Conservation (phyloP, 2,329 filamentous ascomycete genomes). For the Cladosporium sp. region DNA sequence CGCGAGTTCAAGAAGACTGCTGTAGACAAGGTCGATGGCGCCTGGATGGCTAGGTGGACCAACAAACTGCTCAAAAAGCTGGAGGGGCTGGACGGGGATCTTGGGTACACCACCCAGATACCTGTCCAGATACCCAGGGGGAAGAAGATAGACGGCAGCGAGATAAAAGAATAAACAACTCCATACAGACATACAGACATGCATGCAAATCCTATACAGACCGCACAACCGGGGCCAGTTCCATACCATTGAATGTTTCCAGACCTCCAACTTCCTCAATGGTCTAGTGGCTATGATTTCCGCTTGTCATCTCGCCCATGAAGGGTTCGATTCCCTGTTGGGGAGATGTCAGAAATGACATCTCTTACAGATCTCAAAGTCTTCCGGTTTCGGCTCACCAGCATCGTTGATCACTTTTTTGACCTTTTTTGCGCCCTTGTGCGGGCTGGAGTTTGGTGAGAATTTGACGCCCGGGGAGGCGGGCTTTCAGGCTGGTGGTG, state of each 20-base stretch:
- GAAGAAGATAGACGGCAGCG: background rate
- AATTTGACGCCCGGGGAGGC: too few species aligned
- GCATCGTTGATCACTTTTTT: slow-evolving; percentile 3
- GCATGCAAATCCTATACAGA: too few species aligned
- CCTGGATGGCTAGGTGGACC: slow-evolving; percentile 10
- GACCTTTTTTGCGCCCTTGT: background rate
- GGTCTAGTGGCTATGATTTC: slow-evolving; percentile 34
- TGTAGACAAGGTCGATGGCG: slow-evolving; percentile 7
- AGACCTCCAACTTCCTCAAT: slow-evolving; percentile 15
- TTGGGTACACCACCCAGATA: slow-evolving; percentile 3
- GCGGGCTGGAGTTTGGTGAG: too few species aligned
- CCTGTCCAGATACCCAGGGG: background rate
- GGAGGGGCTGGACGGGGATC: slow-evolving; percentile 7
- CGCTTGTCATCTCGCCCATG: slow-evolving; percentile 26
- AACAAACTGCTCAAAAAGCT: slow-evolving; percentile 6
- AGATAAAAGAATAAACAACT: background rate
- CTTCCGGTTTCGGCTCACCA: slow-evolving; percentile 9
- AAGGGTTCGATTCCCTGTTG: slow-evolving; percentile 12
- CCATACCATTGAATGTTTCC: background rate
- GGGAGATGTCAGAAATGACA: slow-evolving; percentile 9
- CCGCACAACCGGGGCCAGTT: background rate
- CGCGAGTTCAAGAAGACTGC: slow-evolving; percentile 5
- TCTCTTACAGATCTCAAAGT: slow-evolving; percentile 3
- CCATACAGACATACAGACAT: background rate
- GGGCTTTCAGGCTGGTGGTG: too few species aligned